Base-by-base conservation (phyloP, 192 early-diverging fungal genomes). In the Rhizophagus prolifer region DNA sequence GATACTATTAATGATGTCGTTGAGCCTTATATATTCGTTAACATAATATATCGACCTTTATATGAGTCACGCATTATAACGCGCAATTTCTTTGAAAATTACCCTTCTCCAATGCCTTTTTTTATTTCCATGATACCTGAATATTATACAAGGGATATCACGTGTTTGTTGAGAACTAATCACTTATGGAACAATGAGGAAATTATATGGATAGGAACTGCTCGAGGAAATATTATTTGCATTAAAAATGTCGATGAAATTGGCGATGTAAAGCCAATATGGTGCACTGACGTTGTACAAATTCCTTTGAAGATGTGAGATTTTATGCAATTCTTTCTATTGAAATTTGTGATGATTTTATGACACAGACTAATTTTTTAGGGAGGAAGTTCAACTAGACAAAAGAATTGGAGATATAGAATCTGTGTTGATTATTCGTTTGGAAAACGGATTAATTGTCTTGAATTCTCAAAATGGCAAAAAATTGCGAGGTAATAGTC, bases 261-360 rank as follows among this genome's bases (percentile, higher is more conserved):
- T 36, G 34, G 34, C 9, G 36, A 67, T 21, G 30, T 67, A 34
- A 67, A 67, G 9, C 34, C 31, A 34, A n/a, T 34, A 36, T 67
- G 65, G 65, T 36, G 65, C 9, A 67, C 65, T 38, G 21, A 36
- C 8, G 30, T 67, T 67, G 38, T 1, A 36, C 7, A 28, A n/a
- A 67, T 36, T 30, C 65, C 65, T 41, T 67, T 67, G 34, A 36
- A n/a, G 21, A 67, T 67, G 65, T 67, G 41, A 38, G 65, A 36
- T 30, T 9, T 54, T 54, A 54, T 16, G 14, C 21, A 19, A 21
- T 0, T 19, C 50, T 54, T 54, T 54, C 16, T 54, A 21, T 36
- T 9, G 1, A 67, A 67, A 14, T 9, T 41, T 23, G 34, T 23
- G 21, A 6, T 4, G 21, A 8, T 67, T 67, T 16, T 21, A 9